Base-by-base conservation (phyloP, 2,329 filamentous ascomycete species). In the Ophiostoma australiae region DNA sequence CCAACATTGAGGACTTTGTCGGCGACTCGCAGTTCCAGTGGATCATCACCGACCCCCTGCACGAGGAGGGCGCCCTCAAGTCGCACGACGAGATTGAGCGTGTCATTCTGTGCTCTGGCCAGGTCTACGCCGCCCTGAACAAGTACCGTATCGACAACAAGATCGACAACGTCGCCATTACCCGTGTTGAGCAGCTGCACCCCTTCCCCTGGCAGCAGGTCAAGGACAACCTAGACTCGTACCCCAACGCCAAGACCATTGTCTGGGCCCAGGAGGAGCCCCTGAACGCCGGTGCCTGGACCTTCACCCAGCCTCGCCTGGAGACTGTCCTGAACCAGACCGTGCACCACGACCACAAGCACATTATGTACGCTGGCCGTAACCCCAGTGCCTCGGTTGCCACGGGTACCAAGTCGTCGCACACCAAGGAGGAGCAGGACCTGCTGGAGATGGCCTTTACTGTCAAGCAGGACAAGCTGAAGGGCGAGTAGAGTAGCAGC, bases 131-230 rank as follows among this genome's bases (percentile, higher is more conserved):
- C 69, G 90, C 93, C 33, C 88, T 99, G 65, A 85, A 91, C 83
- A 98, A 98, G 85, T 89, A 97, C 86, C 93, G 95, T 77, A 88
- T 91, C 76, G 87, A 93, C 74, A 91, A 96, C 80, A 90, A 91
- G 75, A 87, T 97, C 79, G 93, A 93, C 81, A 90, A 97, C 79
- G 91, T 94, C 27, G 95, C 94, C 78, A 90, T 99, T 80, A 97
- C 94, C 31, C 93, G 95, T 79, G 89, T 99, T 76, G 95, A 99
- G 84, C 95, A 99, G 84, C 88, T 99, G 73, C 94, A 99, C 84
- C 95, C 95, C 78, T 99, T 99, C 92, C 95, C 95, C 69, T 99
- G 95, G 94, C 90, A 94, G 77, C 93, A 95, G 82, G 88, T 99
- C 70, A 92, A 91, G 85, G 94, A 98, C 81, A 98, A 98, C 84